These are phyloP conservation scores for Harringtonia lauricola DNA, from an alignment of 2,329 filamentous ascomycete species.

Conservation along the genomic window DNA sequence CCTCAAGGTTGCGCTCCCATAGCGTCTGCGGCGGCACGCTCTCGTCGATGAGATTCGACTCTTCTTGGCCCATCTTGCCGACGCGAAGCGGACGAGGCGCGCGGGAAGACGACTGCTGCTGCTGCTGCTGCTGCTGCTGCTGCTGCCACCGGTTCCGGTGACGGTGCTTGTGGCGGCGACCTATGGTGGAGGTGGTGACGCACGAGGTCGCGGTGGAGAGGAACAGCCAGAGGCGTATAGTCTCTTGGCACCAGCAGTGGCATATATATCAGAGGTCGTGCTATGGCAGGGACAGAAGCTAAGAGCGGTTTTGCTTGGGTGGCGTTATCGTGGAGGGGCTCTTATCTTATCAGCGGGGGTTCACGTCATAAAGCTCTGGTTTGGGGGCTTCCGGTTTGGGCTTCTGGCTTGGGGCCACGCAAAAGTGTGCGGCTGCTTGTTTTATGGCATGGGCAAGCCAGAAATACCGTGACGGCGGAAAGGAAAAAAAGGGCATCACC, in stretches of 20 bases:
- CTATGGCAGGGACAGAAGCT: no score
- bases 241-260: no score
- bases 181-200: conserved; percentile 7
- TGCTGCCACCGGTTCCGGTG: conserved; percentile 6
- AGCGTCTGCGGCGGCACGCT: conserved; percentile 54
- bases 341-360: not conserved
- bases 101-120: not conserved
- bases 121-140: not conserved
- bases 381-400: not conserved
- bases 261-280: no score
- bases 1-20: conserved; percentile 55
- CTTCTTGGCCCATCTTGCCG: conserved; percentile 74
- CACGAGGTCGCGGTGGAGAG: not conserved
- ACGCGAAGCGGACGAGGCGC: not conserved
- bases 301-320: not conserved
- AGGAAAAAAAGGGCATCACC: no score
- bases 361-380: no score
- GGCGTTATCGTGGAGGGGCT: not conserved
- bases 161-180: conserved; percentile 9
- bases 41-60: conserved; percentile 56
- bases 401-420: no score
- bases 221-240: not conserved
- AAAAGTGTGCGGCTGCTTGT: no score
- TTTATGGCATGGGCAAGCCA: no score
- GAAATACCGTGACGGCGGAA: no score